A percentile compares a stretch with the other conserved stretches of the same genome.
Evolutionary conservation across 2,329 filamentous ascomycete species (phyloP).

Genomic region (Neocucurbitaria cava): DNA sequence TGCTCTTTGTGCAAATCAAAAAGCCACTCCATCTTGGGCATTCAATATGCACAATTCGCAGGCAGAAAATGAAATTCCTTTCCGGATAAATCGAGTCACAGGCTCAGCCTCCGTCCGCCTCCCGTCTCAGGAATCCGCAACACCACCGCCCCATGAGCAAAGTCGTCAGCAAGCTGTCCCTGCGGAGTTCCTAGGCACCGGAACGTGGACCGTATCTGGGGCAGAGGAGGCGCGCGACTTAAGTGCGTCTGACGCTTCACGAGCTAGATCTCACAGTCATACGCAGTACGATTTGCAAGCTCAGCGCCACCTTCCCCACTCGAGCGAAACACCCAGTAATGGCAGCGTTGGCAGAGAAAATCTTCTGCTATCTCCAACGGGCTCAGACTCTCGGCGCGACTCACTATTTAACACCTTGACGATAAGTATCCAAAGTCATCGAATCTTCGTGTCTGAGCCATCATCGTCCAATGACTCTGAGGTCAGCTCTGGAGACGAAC

Average conservation of each 20-base stretch:
- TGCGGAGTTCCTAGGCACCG: too few relatives aligned
- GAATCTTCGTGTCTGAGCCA: too few relatives aligned
- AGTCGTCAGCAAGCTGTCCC: too few relatives aligned
- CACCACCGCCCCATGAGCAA: neutral
- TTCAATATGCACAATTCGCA: neutral
- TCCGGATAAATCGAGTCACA: neutral
- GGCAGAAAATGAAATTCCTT: neutral
- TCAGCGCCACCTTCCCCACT: too few relatives aligned
- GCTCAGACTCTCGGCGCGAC: neutral
- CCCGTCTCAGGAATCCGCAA: neutral
- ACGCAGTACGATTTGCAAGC: too few relatives aligned
- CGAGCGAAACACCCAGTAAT: neutral
- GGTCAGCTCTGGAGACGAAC: neutral
- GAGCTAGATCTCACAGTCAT: too few relatives aligned
- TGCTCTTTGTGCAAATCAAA: too few relatives aligned
- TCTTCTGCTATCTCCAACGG: neutral
- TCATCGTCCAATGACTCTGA: too few relatives aligned
- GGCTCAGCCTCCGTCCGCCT: neutral
- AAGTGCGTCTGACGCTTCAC: too few relatives aligned
- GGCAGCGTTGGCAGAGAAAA: neutral
- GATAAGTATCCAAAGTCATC: neutral
- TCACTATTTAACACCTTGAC: neutral
- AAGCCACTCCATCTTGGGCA: too few relatives aligned
- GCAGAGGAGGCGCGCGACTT: too few relatives aligned
- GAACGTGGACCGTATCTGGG: too few relatives aligned